These are phyloP conservation scores for Silene uniflora DNA, from an alignment of 148 eudicot genomes.

Conservation along the genomic window DNA sequence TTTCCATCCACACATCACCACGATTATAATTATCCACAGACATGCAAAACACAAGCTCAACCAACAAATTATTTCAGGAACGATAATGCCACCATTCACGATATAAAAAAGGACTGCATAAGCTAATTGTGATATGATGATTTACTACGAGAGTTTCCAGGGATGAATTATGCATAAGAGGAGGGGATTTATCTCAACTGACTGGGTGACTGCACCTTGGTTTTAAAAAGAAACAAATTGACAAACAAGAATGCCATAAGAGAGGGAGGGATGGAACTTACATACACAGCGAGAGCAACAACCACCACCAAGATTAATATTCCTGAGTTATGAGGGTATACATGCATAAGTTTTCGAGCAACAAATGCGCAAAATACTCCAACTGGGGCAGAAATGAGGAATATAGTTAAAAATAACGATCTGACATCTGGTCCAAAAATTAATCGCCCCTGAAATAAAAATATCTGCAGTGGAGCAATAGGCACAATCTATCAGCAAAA, in stretches of 20 bases:
- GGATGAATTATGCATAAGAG: no score
- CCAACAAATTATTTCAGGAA: neutral
- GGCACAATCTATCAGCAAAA: neutral
- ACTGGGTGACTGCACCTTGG: neutral
- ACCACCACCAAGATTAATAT: constrained; percentile 67
- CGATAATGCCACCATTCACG: neutral
- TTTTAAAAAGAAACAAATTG: neutral
- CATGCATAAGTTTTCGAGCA: constrained; percentile 76
- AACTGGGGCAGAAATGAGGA: constrained; percentile 85
- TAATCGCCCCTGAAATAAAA: constrained; percentile 79
- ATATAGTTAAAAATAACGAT: constrained; percentile 77
- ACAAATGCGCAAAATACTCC: constrained; percentile 74
- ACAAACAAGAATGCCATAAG: constrained; percentile 5
- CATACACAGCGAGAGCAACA: constrained; percentile 63
- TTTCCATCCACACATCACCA: neutral
- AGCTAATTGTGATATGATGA: neutral
- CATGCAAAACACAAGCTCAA: neutral
- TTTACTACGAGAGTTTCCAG: neutral
- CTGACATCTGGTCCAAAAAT: constrained; percentile 97
- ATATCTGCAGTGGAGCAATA: constrained; percentile 60
- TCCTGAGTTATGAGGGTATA: constrained; percentile 60
- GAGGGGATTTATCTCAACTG: neutral
- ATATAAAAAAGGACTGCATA: neutral
- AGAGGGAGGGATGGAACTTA: constrained; percentile 36
- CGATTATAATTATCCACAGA: neutral